A percentile compares a stretch with the other conserved stretches of the same genome.
These are phyloP conservation scores for Tolypocladium tundrense DNA, from an alignment of 2,329 filamentous ascomycete genomes.

Conservation along the genomic window DNA sequence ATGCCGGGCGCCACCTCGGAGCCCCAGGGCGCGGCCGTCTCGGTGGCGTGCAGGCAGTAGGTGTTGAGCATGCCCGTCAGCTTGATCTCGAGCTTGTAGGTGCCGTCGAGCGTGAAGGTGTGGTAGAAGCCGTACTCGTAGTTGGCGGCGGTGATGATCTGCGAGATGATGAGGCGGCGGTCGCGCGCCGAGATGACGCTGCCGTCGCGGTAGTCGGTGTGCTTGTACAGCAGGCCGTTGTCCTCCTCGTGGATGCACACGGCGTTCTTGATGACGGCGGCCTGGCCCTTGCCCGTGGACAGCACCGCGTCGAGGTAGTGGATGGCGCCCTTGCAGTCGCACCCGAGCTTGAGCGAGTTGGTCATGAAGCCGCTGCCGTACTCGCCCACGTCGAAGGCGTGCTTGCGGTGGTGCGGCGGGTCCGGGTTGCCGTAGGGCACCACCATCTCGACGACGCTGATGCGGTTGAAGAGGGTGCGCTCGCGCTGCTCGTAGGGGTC, in stretches of 20 bases:
- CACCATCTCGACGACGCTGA: conserved; percentile 62
- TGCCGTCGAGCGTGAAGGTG: conserved; percentile 44
- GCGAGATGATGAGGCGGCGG: conserved; percentile 51
- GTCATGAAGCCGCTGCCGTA: conserved; percentile 54
- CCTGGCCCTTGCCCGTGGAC: conserved; percentile 34
- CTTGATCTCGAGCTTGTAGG: conserved; percentile 50
- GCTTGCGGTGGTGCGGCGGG: conserved; percentile 53
- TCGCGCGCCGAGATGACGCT: conserved; percentile 46
- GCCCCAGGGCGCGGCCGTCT: conserved; percentile 35
- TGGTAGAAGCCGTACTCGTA: conserved; percentile 46
- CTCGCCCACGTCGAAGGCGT: conserved; percentile 61
- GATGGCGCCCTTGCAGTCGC: conserved; percentile 56
- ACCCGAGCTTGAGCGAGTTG: conserved; percentile 52
- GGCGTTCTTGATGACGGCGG: conserved; percentile 53
- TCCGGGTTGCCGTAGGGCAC: conserved; percentile 59
- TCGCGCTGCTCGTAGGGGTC: conserved; percentile 28
- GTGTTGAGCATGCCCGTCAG: conserved; percentile 38
- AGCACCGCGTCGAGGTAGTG: conserved; percentile 29
- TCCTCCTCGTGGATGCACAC: conserved; percentile 28
- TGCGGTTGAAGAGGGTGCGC: conserved; percentile 55
- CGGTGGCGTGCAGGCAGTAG: conserved; percentile 28
- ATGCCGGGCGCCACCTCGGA: conserved; percentile 55
- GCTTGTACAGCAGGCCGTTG: conserved; percentile 53
- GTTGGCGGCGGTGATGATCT: conserved; percentile 56
- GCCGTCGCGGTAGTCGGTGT: conserved; percentile 51